These are phyloP conservation scores for Rhytidiadelphus loreus DNA, from an alignment of 225 moss, liverwort and hornwort species.

Conservation along the genomic window DNA sequence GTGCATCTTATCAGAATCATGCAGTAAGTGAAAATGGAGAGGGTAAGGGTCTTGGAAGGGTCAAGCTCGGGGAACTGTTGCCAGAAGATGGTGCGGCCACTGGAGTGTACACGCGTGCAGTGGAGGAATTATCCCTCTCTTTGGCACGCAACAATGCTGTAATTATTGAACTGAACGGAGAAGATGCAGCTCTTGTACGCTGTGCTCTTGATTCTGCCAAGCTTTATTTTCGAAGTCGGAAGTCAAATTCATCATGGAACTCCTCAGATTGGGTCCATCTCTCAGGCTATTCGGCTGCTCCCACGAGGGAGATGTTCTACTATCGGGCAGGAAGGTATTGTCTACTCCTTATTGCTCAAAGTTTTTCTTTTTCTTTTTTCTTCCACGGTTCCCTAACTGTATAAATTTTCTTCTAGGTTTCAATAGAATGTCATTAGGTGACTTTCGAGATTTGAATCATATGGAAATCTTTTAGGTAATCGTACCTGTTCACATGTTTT, in stretches of 20 bases:
- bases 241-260: constrained; percentile 42
- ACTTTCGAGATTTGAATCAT: background rate
- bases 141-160: constrained; percentile 77
- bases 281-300: constrained; percentile 44
- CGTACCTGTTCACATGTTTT: background rate
- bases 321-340: constrained; percentile 79
- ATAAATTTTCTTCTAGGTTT: background rate
- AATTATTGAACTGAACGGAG: constrained; percentile 66
- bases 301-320: constrained; percentile 48
- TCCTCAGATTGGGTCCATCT: constrained; percentile 46
- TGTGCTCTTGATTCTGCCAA: constrained; percentile 78
- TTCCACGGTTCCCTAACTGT: background rate
- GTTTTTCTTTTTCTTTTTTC: background rate
- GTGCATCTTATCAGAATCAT: constrained; percentile 8
- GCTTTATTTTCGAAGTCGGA: constrained; percentile 70
- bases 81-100: constrained; percentile 85
- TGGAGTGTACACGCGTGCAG: constrained; percentile 62
- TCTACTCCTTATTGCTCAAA: background rate
- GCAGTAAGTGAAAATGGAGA: constrained; percentile 19
- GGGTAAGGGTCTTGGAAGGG: constrained; percentile 41
- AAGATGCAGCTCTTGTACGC: constrained; percentile 65
- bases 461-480: background rate
- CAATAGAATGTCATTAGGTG: background rate
- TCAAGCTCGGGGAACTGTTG: constrained; percentile 69
- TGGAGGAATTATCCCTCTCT: constrained; percentile 67